These are phyloP conservation scores for Cyclotella sp. DNA, from an alignment of 108 stramenopile species.

Conservation along the genomic window DNA sequence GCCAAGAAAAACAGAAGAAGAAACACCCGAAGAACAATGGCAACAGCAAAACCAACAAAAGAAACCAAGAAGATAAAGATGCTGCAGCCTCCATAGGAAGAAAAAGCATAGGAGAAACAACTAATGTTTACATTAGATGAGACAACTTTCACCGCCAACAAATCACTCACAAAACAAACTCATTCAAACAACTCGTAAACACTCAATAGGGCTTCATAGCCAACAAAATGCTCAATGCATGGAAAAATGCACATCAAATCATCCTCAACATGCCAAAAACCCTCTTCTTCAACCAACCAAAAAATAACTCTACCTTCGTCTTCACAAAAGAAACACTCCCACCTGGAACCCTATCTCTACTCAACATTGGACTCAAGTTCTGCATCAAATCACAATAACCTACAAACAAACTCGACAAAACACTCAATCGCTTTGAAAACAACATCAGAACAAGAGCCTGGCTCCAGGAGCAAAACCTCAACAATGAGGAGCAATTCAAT, in stretches of 20 bases:
- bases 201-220: slow-evolving; percentile 17
- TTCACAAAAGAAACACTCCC: background rate
- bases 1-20: background rate
- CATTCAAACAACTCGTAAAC: background rate
- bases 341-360: background rate
- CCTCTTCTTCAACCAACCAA: slow-evolving; percentile 6
- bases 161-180: background rate
- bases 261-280: background rate
- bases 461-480: background rate
- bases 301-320: background rate
- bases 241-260: background rate
- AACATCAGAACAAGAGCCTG: background rate
- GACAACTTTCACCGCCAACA: background rate
- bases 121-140: too few relatives aligned
- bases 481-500: background rate
- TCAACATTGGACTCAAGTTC: slow-evolving; percentile 10
- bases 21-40: background rate
- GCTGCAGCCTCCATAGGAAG: slow-evolving; percentile 9
- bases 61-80: background rate
- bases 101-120: background rate
- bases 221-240: background rate
- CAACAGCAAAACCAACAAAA: background rate
- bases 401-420: slow-evolving; percentile 4
- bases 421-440: background rate
- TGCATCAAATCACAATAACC: background rate